These are phyloP conservation scores for Yamadazyma conglobata DNA, from an alignment of 1,139 yeast species.

Conservation along the genomic window DNA sequence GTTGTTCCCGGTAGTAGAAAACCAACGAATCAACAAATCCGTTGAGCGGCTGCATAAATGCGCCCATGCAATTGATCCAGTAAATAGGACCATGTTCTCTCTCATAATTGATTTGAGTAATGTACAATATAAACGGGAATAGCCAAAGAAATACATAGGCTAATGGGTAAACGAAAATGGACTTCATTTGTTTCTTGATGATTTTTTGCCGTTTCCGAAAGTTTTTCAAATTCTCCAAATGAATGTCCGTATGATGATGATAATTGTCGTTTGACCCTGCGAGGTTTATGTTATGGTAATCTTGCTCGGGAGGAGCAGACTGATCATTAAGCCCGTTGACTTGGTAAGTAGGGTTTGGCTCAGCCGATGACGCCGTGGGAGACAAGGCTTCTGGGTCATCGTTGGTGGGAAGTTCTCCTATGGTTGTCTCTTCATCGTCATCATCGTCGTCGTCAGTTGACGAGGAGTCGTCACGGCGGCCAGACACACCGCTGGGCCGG, in stretches of 20 bases:
- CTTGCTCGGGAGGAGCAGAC: too few species aligned
- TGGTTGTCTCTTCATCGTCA: constrained; percentile 6
- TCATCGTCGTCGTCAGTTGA: constrained; percentile 7
- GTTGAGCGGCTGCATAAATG: constrained; percentile 77
- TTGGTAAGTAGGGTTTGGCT: constrained; percentile 1
- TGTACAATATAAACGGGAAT: constrained; percentile 72
- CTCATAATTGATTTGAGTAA: constrained; percentile 55
- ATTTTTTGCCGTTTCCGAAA: constrained; percentile 60
- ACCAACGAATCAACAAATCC: constrained; percentile 77
- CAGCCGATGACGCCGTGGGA: neutral
- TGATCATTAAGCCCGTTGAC: neutral
- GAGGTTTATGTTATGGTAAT: too few species aligned
- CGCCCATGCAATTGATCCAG: constrained; percentile 66
- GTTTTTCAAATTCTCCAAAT: constrained; percentile 55
- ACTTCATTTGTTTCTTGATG: constrained; percentile 74
- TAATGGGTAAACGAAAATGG: constrained; percentile 79
- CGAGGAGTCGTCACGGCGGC: constrained; percentile 2
- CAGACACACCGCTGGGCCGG: constrained; percentile 2
- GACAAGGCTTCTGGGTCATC: constrained; percentile 1
- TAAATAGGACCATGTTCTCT: constrained; percentile 47
- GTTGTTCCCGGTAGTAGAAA: constrained; percentile 72
- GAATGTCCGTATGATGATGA: constrained; percentile 35
- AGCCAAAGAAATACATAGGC: constrained; percentile 79
- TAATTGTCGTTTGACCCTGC: constrained; percentile 3
- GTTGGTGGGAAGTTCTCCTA: neutral